A percentile compares a stretch with the other conserved stretches of the same genome.
Conservation (phyloP, 1,139 yeast genomes). For the Blastobotrys petasosporus region DNA sequence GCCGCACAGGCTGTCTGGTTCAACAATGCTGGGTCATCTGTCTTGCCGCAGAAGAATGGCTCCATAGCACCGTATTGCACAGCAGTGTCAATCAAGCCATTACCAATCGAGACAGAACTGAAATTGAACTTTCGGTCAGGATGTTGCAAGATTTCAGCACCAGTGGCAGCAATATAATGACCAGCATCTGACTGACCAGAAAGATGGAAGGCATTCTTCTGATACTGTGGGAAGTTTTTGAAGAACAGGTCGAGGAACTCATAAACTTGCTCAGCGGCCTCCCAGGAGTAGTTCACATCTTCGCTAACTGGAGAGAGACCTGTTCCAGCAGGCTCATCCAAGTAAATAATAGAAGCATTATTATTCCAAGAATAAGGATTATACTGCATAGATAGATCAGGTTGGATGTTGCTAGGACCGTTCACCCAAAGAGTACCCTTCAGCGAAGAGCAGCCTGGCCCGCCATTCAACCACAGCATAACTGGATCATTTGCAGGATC, state of each 20-base stretch:
- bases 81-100: conserved; percentile 65
- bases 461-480: conserved; percentile 65
- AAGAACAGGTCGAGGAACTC: conserved; percentile 64
- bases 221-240: conserved; percentile 53
- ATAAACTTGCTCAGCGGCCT: conserved; percentile 63
- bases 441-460: conserved; percentile 68
- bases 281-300: conserved; percentile 45
- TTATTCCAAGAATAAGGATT: conserved; percentile 59
- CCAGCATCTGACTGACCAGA: conserved; percentile 79
- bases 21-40: conserved; percentile 58
- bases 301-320: conserved; percentile 61
- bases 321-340: conserved; percentile 62
- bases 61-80: conserved; percentile 56
- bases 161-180: conserved; percentile 65
- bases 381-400: conserved; percentile 18
- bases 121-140: conserved; percentile 44
- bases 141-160: conserved; percentile 57
- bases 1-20: conserved; percentile 49
- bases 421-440: conserved; percentile 60
- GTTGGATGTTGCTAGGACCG: conserved; percentile 52
- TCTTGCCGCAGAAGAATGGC: conserved; percentile 72
- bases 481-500: conserved; percentile 59
- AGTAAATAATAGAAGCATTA: conserved; percentile 55
- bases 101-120: conserved; percentile 60
- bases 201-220: conserved; percentile 51